Evolutionary conservation across 2,329 filamentous ascomycete genomes (phyloP).

Genomic region (Xylariaceae sp.): DNA sequence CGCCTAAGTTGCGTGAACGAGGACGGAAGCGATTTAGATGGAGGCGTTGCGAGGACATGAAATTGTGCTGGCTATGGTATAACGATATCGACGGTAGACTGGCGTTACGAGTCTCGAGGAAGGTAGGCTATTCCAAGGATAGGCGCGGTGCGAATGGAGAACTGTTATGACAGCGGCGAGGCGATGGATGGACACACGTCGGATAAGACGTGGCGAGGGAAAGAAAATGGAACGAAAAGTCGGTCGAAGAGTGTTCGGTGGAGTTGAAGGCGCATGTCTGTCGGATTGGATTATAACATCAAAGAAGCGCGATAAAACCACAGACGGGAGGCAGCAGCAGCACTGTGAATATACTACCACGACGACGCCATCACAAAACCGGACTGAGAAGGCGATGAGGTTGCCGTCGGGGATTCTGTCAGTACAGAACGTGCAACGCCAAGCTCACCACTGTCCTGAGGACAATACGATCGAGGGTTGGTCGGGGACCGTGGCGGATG

Average conservation of each 20-base stretch:
- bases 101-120: too few species aligned
- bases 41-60: conserved; percentile 1
- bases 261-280: conserved; percentile 14
- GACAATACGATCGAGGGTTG: conserved; percentile 20
- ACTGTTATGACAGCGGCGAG: too few species aligned
- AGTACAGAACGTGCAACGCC: too few species aligned
- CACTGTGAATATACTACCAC: background rate
- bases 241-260: conserved; percentile 5
- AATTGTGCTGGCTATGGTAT: conserved; percentile 1
- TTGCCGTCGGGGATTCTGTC: too few species aligned
- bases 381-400: background rate
- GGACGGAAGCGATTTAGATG: conserved; percentile 8
- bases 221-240: conserved; percentile 4
- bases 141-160: too few species aligned
- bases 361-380: background rate
- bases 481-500: conserved; percentile 1
- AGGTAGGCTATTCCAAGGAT: too few species aligned
- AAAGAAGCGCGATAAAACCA: conserved; percentile 3
- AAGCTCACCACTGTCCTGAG: conserved; percentile 1
- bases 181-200: too few species aligned
- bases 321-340: conserved; percentile 6
- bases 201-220: background rate
- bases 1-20: background rate
- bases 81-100: background rate
- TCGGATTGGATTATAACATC: conserved; percentile 8